Conservation (phyloP, 164 flowering plant genomes). For the Protea cynaroides region DNA sequence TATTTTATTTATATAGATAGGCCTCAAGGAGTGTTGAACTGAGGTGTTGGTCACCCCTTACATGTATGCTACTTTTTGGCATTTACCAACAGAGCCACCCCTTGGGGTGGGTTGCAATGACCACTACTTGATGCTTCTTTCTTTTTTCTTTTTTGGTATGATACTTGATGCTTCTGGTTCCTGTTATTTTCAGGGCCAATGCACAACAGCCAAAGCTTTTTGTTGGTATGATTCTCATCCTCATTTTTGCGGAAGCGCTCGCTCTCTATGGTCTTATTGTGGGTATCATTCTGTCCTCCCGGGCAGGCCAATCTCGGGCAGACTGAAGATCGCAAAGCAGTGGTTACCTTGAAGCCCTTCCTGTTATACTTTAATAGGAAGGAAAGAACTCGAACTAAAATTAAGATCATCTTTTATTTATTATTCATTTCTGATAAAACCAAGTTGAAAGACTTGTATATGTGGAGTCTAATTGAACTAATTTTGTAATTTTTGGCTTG, state of each 20-base stretch:
- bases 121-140: too few species aligned
- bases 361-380: not conserved
- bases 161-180: not conserved
- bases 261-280: slow-evolving; percentile 34
- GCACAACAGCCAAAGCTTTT: slow-evolving; percentile 61
- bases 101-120: too few species aligned
- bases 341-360: not conserved
- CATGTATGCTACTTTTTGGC: too few species aligned
- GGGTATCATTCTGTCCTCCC: slow-evolving; percentile 47
- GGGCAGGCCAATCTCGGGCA: slow-evolving; percentile 64
- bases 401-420: not conserved
- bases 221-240: slow-evolving; percentile 36
- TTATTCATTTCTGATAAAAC: not conserved
- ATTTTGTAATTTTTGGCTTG: too few species aligned
- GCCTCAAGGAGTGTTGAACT: too few species aligned
- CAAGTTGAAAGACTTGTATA: not conserved
- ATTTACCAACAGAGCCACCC: too few species aligned
- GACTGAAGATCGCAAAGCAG: slow-evolving; percentile 18
- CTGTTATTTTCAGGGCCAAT: slow-evolving; percentile 42
- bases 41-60: too few species aligned
- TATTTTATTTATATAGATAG: too few species aligned
- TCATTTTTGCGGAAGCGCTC: slow-evolving; percentile 44
- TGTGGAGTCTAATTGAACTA: not conserved
- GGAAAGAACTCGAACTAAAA: slow-evolving; percentile 2
- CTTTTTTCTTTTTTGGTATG: too few species aligned